phyloP scores from a whole-genome alignment of 257 asterid genomes.

The Lantana camara region DNA sequence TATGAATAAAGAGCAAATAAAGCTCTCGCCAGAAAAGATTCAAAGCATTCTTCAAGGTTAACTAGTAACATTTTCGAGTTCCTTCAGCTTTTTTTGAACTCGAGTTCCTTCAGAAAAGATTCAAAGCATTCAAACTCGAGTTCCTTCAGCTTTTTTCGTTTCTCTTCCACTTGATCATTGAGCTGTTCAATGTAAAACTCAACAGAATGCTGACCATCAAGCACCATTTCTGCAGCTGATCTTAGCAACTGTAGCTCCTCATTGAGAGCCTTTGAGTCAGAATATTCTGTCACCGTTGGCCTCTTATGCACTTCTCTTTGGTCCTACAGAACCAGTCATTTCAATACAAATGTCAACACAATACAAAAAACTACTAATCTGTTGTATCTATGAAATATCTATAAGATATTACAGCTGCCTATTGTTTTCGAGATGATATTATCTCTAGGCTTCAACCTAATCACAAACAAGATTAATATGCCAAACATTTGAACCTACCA shows the following conservation, averaged over 20 bases:
- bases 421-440: neutral
- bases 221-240: constrained; percentile 47
- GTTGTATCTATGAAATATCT: too few relatives aligned
- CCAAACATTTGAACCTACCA: too few relatives aligned
- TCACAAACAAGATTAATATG: too few relatives aligned
- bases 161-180: constrained; percentile 47
- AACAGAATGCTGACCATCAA: constrained; percentile 37
- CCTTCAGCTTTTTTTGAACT: too few relatives aligned
- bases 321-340: constrained; percentile 21
- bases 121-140: constrained; percentile 56
- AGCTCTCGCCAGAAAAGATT: too few relatives aligned
- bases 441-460: constrained; percentile 7
- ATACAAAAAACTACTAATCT: neutral
- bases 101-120: too few relatives aligned
- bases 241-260: constrained; percentile 49
- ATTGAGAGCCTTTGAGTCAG: constrained; percentile 34
- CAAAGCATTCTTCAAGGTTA: too few relatives aligned
- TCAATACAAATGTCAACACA: constrained; percentile 12
- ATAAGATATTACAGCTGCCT: constrained; percentile 8
- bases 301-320: constrained; percentile 30
- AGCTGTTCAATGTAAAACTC: constrained; percentile 53
- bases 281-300: too few relatives aligned
- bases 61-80: too few relatives aligned
- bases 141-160: constrained; percentile 46
- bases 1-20: too few relatives aligned